Base-by-base conservation (phyloP, 768 basidiomycete genomes). In the Gelatoporia subvermispora region DNA sequence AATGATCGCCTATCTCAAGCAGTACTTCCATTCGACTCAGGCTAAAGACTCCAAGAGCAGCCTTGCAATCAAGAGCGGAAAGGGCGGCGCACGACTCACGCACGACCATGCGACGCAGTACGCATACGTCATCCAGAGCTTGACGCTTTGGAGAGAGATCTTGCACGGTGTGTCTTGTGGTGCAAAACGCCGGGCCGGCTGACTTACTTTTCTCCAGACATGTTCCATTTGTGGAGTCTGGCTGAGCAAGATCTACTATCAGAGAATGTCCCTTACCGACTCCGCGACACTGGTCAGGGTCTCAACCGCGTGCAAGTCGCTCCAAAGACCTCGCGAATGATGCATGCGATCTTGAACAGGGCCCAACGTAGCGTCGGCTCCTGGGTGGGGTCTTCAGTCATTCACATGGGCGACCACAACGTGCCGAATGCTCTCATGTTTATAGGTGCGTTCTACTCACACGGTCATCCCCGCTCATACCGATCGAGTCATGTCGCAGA, bases 261-360 rank as follows among this genome's bases (percentile, higher is more conserved):
- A 5, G 82, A 90, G 59, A 81, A 72, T 18, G 70, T 84, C 35
- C 62, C 81, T 3, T 93, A 93, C 63, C 85, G 90, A 24, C 73
- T 93, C 35, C 82, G 90, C 23, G 90, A 93, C 62, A 93, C 90
- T 0, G 90, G 90, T 22, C 90, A 93, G 59, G 90, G 90, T n/a
- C 74, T 93, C 46, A 93, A 93, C 67, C 84, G 90, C 39, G 88
- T 93, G 10, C 90, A 92, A 62, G 79, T 82, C 0, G 79, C 90
- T 2, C 90, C 90, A 11, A 92, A 91, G 65, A 93, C 90, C 2
- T 82, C 88, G n/a, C 81, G 86, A 23, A 83, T 88, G 81, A 92
- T 92, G 90, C 88, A 90, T 62, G 77, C 75, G 21, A 90, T 93
- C 59, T 78, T 93, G 24, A 80, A 91, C 58, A 86, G 85, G 58